Evolutionary conservation across 805 yeast genomes (phyloP), one percentile per base, ranked within the genome.

Genomic region (Metschnikowia corniflorae): DNA sequence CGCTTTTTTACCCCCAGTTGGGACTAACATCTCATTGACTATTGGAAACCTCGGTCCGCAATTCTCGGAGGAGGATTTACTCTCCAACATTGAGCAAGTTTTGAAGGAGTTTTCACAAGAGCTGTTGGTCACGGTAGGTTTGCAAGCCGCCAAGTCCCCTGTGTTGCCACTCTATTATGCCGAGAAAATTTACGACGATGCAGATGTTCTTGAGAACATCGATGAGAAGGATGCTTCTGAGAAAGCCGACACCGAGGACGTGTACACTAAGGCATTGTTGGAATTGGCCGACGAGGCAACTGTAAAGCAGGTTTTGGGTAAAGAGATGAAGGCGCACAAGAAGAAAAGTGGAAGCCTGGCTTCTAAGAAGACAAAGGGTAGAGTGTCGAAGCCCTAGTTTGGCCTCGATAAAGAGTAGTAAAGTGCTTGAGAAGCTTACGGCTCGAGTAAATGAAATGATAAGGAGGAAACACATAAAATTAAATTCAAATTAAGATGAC

Each of bases 271-370:
- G 55, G 87, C 87, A 27, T 76, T 89, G 65, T 72, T 86, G 54
- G 96, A 89, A 68, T 66, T 77, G 57, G 85, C 88, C 49, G 82
- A 83, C 39, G 82, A 81, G 50, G 88, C 85, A 44, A 80, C 77
- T 16, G 89, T 81, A 39, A 66, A 73, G 28, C 70, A 75, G 50
- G 67, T 83, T 42, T 71, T 85, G 57, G 80, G 81, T 31, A 73
- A 75, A 48, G 75, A 77, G 55, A 62, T 71, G 42, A 35, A 31
- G 20, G 33, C 36, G 22, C 35, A 40, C 38, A 37, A 43, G 39
- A 39, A 39, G 37, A 69, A 66, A 24, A 52, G 40, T 45, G 43
- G 38, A 35, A 43, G 28, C 29, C 28, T 28, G n/a, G 37, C 36
- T 35, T 16, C 43, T 29, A 40, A 29, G 31, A 47, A 43, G 42